Evolutionary conservation across 2,329 filamentous ascomycete species (phyloP), one percentile per base, ranked within the genome.

Genomic region (Pseudogymnoascus sp.): DNA sequence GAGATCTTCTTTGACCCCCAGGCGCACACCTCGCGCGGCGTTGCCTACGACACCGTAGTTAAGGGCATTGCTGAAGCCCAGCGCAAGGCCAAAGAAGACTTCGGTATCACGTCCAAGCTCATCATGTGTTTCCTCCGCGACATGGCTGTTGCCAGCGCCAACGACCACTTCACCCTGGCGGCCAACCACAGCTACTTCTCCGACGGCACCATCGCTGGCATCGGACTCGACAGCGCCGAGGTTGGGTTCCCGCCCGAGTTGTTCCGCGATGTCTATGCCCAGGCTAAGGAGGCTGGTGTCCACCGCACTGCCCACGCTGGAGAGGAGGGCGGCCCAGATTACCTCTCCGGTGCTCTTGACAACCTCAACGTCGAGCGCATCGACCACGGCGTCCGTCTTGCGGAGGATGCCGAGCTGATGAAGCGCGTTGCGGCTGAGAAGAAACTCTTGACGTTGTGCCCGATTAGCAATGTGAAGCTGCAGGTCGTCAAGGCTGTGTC

Each of bases 1-100:
- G 89, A 93, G 74, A 81, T 91, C 67, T 93, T 91, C 77, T 92
- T 93, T 76, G 90, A 93, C 72, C 89, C 89, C 1, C 89, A 93
- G 74, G 88, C 87, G 1, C 90, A 93, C 73, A 82, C 84, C 3
- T 76, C 75, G 11, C 82, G 88, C 16, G 86, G 86, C 4, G 76
- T 93, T 3, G 68, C 79, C 6, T 88, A 90, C 71, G 76, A 80
- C 14, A 87, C 83, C 1, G 81, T 92, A 21, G 79, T 91, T 3
- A 72, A 74, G 2, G 90, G 89, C 2, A 85, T 91, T 68, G 77
- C 76, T 0, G 78, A 79, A 1, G 89, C 87, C 1, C 82, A 86
- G 68, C 71, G 75, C 62, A 80, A 84, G 21, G 89, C 89, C 1
- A 77, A 84, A 69, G 73, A 72, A 59, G 84, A 89, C 64, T 78